These are phyloP conservation scores for Immersiella caudata DNA, from an alignment of 495 filamentous ascomycete genomes.

Conservation along the genomic window DNA sequence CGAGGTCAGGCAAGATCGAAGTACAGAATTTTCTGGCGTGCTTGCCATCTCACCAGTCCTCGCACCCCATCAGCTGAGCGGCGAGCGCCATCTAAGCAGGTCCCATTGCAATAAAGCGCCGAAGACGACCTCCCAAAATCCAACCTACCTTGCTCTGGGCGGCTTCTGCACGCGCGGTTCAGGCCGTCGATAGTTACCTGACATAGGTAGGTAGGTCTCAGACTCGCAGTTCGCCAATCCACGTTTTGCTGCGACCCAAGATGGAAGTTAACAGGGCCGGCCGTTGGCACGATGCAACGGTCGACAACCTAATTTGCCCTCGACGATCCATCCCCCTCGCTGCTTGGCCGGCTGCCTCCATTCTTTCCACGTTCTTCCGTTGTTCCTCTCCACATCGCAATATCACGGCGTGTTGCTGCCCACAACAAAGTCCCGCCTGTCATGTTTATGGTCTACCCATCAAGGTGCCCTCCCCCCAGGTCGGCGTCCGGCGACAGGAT, in stretches of 20 bases:
- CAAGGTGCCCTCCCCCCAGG: conserved; percentile 11
- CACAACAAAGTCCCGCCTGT: neutral
- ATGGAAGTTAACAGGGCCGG: neutral
- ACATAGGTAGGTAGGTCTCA: neutral
- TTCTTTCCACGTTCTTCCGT: neutral
- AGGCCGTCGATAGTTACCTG: conserved; percentile 12
- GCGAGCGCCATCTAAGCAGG: no score
- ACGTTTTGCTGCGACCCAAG: conserved; percentile 2
- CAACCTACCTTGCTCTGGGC: neutral
- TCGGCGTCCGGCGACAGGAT: neutral
- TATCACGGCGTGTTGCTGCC: neutral
- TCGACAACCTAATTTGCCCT: conserved; percentile 5
- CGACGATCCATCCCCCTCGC: neutral
- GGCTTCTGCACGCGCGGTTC: conserved; percentile 17
- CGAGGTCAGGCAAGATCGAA: conserved; percentile 11
- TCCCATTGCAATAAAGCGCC: conserved; percentile 16
- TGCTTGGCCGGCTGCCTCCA: conserved; percentile 2
- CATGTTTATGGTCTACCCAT: neutral
- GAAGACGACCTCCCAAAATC: neutral
- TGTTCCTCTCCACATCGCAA: neutral
- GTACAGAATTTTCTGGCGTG: neutral
- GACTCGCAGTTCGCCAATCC: neutral
- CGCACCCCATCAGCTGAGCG: conserved; percentile 7
- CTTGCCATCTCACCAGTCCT: conserved; percentile 1
- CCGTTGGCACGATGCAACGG: neutral